Conservation (phyloP, 2,329 filamentous ascomycete species). For the Tolypocladium tundrense region DNA sequence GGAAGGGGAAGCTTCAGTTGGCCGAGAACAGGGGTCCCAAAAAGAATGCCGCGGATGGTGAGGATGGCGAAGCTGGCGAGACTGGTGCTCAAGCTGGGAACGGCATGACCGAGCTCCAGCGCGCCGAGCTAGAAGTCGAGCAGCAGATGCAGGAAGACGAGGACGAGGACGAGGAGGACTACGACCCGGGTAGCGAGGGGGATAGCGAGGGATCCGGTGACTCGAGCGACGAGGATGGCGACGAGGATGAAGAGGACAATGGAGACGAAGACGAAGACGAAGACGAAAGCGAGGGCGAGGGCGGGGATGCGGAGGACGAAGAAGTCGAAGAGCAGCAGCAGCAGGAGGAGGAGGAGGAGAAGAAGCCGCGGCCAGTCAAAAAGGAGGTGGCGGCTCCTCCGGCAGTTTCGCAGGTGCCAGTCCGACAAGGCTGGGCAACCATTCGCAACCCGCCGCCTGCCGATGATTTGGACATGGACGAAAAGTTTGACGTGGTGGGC, state of each 20-base stretch:
- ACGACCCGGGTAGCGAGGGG: conserved; percentile 51
- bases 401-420: conserved; percentile 7
- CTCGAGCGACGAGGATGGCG: conserved; percentile 40
- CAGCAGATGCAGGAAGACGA: conserved; percentile 48
- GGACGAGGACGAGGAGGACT: conserved; percentile 56
- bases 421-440: conserved; percentile 21
- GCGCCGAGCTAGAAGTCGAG: conserved; percentile 39
- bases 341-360: conserved; percentile 7
- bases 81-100: conserved; percentile 19
- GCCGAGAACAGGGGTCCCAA: conserved; percentile 46
- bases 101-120: conserved; percentile 37
- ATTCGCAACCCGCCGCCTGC: conserved; percentile 12
- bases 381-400: conserved; percentile 2
- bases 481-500: conserved; percentile 21
- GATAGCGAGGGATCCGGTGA: conserved; percentile 47
- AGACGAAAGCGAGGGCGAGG: conserved; percentile 8
- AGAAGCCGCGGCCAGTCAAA: conserved; percentile 5
- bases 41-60: conserved; percentile 30
- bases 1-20: conserved; percentile 53
- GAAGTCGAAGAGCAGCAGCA: conserved; percentile 9
- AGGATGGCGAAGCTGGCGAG: conserved; percentile 21
- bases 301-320: conserved; percentile 9
- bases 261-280: conserved; percentile 22
- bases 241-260: conserved; percentile 37
- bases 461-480: conserved; percentile 20